phyloP scores from a whole-genome alignment of 139 green algal genomes.

The Marvania coccoides region DNA sequence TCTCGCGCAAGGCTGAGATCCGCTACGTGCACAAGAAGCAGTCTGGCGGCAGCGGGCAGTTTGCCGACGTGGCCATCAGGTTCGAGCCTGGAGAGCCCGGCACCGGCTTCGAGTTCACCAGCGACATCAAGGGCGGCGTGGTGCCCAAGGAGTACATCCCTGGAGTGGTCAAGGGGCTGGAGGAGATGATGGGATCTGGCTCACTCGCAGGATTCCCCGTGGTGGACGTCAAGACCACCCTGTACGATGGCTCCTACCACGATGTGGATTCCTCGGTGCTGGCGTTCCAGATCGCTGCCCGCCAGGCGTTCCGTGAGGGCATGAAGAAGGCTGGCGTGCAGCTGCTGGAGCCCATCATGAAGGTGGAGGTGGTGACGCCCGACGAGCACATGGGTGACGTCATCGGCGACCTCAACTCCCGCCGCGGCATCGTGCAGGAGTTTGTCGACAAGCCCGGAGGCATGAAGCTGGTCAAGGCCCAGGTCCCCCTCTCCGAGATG shows the following conservation, averaged over 20 bases:
- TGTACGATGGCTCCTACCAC: conserved; percentile 95
- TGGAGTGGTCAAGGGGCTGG: conserved; percentile 90
- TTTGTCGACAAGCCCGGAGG: conserved; percentile 90
- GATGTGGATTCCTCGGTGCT: conserved; percentile 96
- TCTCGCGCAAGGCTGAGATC: conserved; percentile 63
- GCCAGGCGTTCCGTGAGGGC: conserved; percentile 66
- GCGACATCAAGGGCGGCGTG: conserved; percentile 93
- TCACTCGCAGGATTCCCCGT: conserved; percentile 93
- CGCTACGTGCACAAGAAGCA: conserved; percentile 99
- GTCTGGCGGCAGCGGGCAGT: conserved; percentile 91
- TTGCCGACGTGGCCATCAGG: conserved; percentile 88
- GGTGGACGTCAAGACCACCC: conserved; percentile 78
- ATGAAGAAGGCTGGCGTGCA: conserved; percentile 84
- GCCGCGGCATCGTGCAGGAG: conserved; percentile 80
- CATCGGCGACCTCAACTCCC: conserved; percentile 97
- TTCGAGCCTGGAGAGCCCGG: conserved; percentile 95
- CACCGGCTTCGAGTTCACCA: conserved; percentile 88
- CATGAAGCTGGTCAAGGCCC: conserved; percentile 86
- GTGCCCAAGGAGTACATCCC: conserved; percentile 99
- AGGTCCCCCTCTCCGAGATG: conserved; percentile 94
- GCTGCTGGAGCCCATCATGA: conserved; percentile 98
- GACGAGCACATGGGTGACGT: conserved; percentile 97
- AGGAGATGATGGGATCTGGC: conserved; percentile 89
- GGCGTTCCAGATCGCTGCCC: conserved; percentile 96
- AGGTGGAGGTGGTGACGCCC: conserved; percentile 90